phyloP scores from a whole-genome alignment of 2,329 filamentous ascomycete species.

The Amauroascus niger region DNA sequence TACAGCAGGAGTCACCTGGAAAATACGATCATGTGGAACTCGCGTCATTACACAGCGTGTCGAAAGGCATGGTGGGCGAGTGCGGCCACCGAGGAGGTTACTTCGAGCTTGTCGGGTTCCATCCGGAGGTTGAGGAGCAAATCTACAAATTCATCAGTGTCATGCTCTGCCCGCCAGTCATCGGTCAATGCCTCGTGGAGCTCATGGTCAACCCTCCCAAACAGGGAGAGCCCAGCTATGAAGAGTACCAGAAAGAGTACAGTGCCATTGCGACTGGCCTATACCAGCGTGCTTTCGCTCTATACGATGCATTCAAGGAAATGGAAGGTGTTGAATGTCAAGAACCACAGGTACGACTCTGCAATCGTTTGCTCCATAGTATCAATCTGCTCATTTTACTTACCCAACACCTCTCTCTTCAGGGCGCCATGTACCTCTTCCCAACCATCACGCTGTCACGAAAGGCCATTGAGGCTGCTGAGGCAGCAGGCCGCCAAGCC shows the following conservation, averaged over 20 bases:
- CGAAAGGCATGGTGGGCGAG: constrained; percentile 98
- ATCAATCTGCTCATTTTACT: neutral
- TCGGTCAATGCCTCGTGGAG: constrained; percentile 93
- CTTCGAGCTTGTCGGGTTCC: constrained; percentile 90
- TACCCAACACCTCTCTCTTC: constrained; percentile 10
- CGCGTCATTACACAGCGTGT: constrained; percentile 82
- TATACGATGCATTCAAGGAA: constrained; percentile 80
- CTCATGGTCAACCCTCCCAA: constrained; percentile 94
- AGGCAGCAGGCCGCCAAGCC: constrained; percentile 59
- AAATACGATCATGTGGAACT: constrained; percentile 81
- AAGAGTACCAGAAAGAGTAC: constrained; percentile 78
- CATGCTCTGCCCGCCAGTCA: constrained; percentile 87
- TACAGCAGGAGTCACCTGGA: constrained; percentile 64
- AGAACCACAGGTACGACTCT: constrained; percentile 55
- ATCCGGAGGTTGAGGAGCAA: constrained; percentile 73
- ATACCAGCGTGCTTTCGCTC: constrained; percentile 65
- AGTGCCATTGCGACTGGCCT: constrained; percentile 70
- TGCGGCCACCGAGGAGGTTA: constrained; percentile 96
- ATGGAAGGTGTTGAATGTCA: constrained; percentile 96
- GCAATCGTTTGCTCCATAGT: neutral
- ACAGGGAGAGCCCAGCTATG: constrained; percentile 71
- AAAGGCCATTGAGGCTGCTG: constrained; percentile 67
- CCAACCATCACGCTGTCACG: constrained; percentile 73
- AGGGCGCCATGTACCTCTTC: constrained; percentile 99
- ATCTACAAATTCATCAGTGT: constrained; percentile 99